Conservation (phyloP, 345 rosid species). For the Camelina neglecta region DNA sequence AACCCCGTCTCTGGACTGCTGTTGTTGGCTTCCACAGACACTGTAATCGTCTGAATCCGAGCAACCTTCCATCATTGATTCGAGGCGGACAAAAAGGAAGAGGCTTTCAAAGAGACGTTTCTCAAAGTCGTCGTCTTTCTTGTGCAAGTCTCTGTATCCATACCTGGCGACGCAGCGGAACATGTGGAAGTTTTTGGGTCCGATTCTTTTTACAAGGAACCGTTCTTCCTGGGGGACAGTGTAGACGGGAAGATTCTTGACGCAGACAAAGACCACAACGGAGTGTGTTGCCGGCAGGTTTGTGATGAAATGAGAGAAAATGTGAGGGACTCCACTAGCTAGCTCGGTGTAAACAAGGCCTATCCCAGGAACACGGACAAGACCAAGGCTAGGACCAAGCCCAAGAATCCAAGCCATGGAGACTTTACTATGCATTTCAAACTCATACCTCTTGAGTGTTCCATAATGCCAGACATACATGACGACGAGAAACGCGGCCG, state of each 20-base stretch:
- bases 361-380: constrained; percentile 78
- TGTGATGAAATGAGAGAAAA: constrained; percentile 86
- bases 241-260: constrained; percentile 80
- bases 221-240: constrained; percentile 77
- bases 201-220: constrained; percentile 72
- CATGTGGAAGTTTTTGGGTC: constrained; percentile 78
- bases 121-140: constrained; percentile 82
- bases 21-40: constrained; percentile 52
- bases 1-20: constrained; percentile 27
- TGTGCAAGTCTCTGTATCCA: constrained; percentile 78
- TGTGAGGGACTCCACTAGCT: constrained; percentile 79
- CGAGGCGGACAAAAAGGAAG: constrained; percentile 64
- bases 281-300: constrained; percentile 76
- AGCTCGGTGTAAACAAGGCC: constrained; percentile 89
- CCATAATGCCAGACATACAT: constrained; percentile 86
- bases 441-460: constrained; percentile 68
- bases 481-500: constrained; percentile 65
- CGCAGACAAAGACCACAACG: constrained; percentile 69
- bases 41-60: constrained; percentile 84
- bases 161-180: constrained; percentile 83
- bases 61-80: constrained; percentile 78
- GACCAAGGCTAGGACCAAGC: constrained; percentile 81
- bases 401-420: constrained; percentile 88
- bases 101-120: constrained; percentile 64
- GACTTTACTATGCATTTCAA: constrained; percentile 77